Conservation (phyloP, 164 flowering plant genomes). For the Magnolia kwangsiensis region DNA sequence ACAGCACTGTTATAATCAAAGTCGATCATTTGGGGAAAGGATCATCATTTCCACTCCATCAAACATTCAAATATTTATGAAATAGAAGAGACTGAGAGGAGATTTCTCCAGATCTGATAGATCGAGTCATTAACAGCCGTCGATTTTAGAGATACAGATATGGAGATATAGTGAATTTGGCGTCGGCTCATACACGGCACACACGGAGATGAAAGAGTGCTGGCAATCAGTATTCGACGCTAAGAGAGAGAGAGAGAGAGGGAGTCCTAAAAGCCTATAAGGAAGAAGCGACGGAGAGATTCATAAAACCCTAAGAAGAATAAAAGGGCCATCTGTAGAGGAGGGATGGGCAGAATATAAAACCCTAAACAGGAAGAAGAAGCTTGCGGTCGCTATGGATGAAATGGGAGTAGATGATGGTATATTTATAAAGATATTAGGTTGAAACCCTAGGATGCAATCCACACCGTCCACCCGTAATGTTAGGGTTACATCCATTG, state of each 20-base stretch:
- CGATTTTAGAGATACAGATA: neutral
- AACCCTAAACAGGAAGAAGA: neutral
- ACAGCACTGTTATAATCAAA: slow-evolving; percentile 15
- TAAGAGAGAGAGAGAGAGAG: neutral
- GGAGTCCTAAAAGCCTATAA: neutral
- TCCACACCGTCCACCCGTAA: neutral
- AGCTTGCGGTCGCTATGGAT: neutral
- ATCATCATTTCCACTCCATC: slow-evolving; percentile 12
- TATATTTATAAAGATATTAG: neutral
- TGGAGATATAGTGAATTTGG: slow-evolving; percentile 2
- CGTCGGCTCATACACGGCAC: slow-evolving; percentile 16
- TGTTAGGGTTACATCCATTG: too few species aligned
- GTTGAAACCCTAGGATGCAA: neutral
- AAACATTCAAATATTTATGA: too few species aligned
- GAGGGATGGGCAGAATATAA: neutral
- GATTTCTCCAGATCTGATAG: slow-evolving; percentile 8
- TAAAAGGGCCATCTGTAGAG: neutral
- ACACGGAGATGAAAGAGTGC: neutral
- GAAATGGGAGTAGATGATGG: neutral
- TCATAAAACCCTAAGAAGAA: neutral
- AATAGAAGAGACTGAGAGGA: neutral
- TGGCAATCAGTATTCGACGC: slow-evolving; percentile 14
- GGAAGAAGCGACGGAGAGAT: neutral
- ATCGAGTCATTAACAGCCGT: neutral
- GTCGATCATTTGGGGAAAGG: slow-evolving; percentile 29